Conservation (phyloP, 2,329 filamentous ascomycete genomes). For the Emergomyces pasteurianus region DNA sequence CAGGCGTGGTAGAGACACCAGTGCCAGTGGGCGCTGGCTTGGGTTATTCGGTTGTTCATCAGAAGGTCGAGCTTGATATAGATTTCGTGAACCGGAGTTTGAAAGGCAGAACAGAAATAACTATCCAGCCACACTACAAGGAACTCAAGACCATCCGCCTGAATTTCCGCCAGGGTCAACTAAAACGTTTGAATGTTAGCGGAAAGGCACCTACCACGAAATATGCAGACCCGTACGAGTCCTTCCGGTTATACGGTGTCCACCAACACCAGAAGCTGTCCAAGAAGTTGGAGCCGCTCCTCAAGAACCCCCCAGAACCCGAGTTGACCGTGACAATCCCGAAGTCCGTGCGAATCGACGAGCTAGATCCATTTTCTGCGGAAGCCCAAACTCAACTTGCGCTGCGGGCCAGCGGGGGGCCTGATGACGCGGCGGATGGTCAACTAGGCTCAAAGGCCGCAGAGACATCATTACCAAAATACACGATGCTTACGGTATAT, state of each 20-base stretch:
- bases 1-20: constrained; percentile 27
- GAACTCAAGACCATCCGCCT: constrained; percentile 45
- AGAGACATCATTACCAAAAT: constrained; percentile 35
- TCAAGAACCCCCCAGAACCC: constrained; percentile 41
- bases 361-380: constrained; percentile 43
- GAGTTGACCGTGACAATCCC: constrained; percentile 50
- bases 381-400: constrained; percentile 36
- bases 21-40: constrained; percentile 19
- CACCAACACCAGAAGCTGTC: constrained; percentile 68
- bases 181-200: constrained; percentile 40
- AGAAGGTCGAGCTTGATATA: constrained; percentile 80
- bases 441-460: constrained; percentile 22
- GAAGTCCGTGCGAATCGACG: constrained; percentile 48
- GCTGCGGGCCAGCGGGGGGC: constrained; percentile 27
- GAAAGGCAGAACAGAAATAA: constrained; percentile 69
- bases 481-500: constrained; percentile 49
- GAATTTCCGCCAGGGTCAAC: constrained; percentile 51
- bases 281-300: constrained; percentile 50
- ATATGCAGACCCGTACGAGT: constrained; percentile 34
- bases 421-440: constrained; percentile 28
- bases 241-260: constrained; percentile 43
- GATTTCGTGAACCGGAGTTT: constrained; percentile 67
- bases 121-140: constrained; percentile 53
- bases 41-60: constrained; percentile 56
- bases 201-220: constrained; percentile 28